Percentiles rank a stretch among this genome's conserved stretches.
phyloP scores from a whole-genome alignment of 2,329 filamentous ascomycete species.

The Cyanodermella asteris region DNA sequence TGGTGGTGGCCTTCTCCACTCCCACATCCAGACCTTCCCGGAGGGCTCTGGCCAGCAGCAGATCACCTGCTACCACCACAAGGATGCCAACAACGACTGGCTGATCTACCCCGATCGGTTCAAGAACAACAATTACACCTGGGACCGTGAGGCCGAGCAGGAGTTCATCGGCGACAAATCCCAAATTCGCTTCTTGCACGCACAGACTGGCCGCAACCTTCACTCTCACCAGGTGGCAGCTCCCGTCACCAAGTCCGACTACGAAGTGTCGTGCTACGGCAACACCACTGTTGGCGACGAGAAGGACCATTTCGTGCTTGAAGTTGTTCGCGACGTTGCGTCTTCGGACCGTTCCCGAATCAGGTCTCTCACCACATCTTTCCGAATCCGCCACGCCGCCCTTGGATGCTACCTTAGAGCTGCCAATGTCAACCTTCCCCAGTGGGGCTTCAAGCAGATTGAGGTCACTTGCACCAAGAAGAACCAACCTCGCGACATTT shows the following conservation, averaged over 20 bases:
- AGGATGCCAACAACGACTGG: conserved; percentile 99
- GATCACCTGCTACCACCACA: conserved; percentile 98
- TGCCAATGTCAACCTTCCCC: conserved; percentile 85
- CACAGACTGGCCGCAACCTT: conserved; percentile 87
- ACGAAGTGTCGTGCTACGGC: conserved; percentile 88
- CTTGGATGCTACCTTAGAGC: conserved; percentile 87
- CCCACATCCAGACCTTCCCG: conserved; percentile 86
- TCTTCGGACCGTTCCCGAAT: conserved; percentile 68
- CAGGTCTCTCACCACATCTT: conserved; percentile 78
- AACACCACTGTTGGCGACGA: conserved; percentile 89
- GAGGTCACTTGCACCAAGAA: conserved; percentile 88
- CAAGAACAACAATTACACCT: conserved; percentile 49
- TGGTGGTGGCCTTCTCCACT: conserved; percentile 85
- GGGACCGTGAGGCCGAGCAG: conserved; percentile 47
- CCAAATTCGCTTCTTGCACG: conserved; percentile 70
- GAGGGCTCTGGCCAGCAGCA: conserved; percentile 90
- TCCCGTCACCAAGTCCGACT: conserved; percentile 69
- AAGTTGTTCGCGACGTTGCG: conserved; percentile 75
- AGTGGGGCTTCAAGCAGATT: conserved; percentile 99
- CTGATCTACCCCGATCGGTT: conserved; percentile 94
- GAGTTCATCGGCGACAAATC: conserved; percentile 57
- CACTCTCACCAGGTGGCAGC: conserved; percentile 84
- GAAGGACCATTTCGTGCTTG: conserved; percentile 92
- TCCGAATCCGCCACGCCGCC: conserved; percentile 63
- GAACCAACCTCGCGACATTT: conserved; percentile 79